phyloP scores from a whole-genome alignment of 805 yeast genomes.

The Pichia manshurica region DNA sequence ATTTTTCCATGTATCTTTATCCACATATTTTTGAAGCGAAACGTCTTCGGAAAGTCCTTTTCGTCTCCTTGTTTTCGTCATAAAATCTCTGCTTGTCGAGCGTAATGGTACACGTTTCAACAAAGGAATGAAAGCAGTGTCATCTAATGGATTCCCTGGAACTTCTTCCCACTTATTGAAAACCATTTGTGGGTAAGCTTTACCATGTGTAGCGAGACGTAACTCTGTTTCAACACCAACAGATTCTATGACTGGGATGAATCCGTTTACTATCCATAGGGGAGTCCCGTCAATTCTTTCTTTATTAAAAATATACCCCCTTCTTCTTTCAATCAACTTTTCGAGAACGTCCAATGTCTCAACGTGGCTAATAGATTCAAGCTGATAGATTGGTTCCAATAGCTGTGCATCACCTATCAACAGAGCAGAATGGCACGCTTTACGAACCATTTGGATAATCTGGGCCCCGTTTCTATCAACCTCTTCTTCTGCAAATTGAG shows the following conservation, averaged over 20 bases:
- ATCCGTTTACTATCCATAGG: slow-evolving; percentile 53
- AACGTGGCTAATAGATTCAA: slow-evolving; percentile 51
- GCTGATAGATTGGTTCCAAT: slow-evolving; percentile 73
- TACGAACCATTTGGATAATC: slow-evolving; percentile 72
- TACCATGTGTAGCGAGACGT: slow-evolving; percentile 70
- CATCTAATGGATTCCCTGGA: slow-evolving; percentile 89
- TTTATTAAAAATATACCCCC: slow-evolving; percentile 54
- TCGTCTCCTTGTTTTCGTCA: slow-evolving; percentile 80
- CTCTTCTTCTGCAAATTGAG: slow-evolving; percentile 42
- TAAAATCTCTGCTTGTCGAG: slow-evolving; percentile 81
- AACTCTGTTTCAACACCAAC: slow-evolving; percentile 86
- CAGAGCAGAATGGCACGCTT: slow-evolving; percentile 78
- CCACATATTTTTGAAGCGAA: slow-evolving; percentile 60
- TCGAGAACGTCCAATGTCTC: slow-evolving; percentile 25
- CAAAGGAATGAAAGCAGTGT: slow-evolving; percentile 53
- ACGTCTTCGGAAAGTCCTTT: slow-evolving; percentile 81
- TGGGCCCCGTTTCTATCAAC: slow-evolving; percentile 56
- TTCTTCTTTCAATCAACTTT: slow-evolving; percentile 48
- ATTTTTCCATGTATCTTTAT: slow-evolving; percentile 48
- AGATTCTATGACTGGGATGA: slow-evolving; percentile 84
- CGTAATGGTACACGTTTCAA: slow-evolving; percentile 67
- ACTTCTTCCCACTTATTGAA: slow-evolving; percentile 72
- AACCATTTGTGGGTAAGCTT: slow-evolving; percentile 60
- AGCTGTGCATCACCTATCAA: slow-evolving; percentile 72
- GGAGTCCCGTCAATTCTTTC: slow-evolving; percentile 68